A percentile compares a stretch with the other conserved stretches of the same genome.
These are phyloP conservation scores for Nyctanthes arbortristis DNA, from an alignment of 257 asterid species.

Conservation along the genomic window DNA sequence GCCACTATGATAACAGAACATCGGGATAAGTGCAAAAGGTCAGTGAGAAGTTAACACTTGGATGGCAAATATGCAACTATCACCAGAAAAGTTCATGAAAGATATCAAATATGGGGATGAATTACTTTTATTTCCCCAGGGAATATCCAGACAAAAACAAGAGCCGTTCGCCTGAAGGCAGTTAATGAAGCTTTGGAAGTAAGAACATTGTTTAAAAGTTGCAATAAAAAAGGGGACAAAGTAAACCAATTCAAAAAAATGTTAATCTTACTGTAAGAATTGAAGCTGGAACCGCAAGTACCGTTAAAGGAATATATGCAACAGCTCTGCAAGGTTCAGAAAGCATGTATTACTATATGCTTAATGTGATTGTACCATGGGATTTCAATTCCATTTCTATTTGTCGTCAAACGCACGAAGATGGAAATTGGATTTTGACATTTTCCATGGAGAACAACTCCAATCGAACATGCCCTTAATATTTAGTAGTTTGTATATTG, in stretches of 20 bases:
- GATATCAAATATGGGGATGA: not conserved
- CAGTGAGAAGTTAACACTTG: conserved; percentile 3
- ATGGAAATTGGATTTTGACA: no score
- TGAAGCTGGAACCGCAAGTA: conserved; percentile 98
- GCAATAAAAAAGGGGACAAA: not conserved
- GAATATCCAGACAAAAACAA: not conserved
- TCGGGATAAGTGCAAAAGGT: not conserved
- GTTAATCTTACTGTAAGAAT: conserved; percentile 67
- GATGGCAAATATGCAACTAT: not conserved
- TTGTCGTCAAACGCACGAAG: no score
- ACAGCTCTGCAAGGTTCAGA: conserved; percentile 60
- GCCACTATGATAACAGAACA: not conserved
- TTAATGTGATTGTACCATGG: not conserved
- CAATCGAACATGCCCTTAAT: no score
- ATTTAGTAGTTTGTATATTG: no score
- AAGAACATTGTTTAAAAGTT: conserved; percentile 12
- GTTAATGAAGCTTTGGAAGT: not conserved
- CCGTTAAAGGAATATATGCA: conserved; percentile 91
- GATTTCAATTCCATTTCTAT: no score
- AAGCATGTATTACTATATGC: conserved; percentile 15
- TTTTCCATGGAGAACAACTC: no score
- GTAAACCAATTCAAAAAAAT: not conserved
- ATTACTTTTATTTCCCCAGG: not conserved
- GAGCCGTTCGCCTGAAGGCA: not conserved
- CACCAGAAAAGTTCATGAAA: not conserved